A percentile compares a stretch with the other conserved stretches of the same genome.
phyloP scores from a whole-genome alignment of 2,329 filamentous ascomycete genomes.

The Knoxdaviesia capensis region DNA sequence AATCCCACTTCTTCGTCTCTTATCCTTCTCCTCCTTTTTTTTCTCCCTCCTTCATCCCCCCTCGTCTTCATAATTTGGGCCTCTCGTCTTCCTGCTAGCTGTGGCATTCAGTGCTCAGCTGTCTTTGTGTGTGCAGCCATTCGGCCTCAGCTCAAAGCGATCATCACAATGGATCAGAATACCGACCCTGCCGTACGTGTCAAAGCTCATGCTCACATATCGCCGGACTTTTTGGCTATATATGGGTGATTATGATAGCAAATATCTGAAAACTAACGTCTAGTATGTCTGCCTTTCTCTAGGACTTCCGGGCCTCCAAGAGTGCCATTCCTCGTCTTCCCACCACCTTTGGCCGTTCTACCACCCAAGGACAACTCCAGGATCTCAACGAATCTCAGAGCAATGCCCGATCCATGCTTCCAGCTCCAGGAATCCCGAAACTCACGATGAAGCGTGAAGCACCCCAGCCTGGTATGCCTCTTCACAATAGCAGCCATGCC shows the following conservation, averaged over 20 bases:
- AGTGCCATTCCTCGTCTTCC: slow-evolving; percentile 3
- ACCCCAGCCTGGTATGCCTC: slow-evolving; percentile 20
- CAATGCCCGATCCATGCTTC: slow-evolving; percentile 29
- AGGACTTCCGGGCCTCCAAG: slow-evolving; percentile 2
- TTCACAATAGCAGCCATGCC: not conserved
- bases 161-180: no score
- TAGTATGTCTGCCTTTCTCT: no score
- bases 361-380: slow-evolving; percentile 1
- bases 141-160: no score
- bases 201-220: no score
- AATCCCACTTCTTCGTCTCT: not conserved
- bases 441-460: slow-evolving; percentile 29
- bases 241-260: no score
- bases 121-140: not conserved
- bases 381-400: slow-evolving; percentile 41
- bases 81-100: not conserved
- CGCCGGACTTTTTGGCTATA: no score
- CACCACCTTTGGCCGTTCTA: no score
- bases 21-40: not conserved
- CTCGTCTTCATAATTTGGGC: not conserved
- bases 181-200: no score
- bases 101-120: not conserved
- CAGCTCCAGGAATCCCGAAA: slow-evolving; percentile 10
- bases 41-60: not conserved
- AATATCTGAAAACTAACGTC: no score